These are phyloP conservation scores for Trichoderma erinaceum DNA, from an alignment of 495 filamentous ascomycete genomes.

Conservation along the genomic window DNA sequence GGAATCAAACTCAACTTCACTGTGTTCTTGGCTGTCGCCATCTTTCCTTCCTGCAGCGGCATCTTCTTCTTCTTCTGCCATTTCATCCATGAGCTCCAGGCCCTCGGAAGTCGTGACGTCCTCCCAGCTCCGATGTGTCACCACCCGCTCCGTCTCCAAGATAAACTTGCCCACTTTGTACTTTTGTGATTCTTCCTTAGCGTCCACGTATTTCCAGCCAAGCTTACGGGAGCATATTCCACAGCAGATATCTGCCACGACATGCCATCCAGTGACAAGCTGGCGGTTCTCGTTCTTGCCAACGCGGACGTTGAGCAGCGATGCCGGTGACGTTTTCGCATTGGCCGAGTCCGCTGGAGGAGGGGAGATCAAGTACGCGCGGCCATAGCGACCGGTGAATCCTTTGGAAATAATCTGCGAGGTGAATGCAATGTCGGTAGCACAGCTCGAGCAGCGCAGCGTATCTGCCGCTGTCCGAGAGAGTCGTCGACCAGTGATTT, in stretches of 20 bases:
- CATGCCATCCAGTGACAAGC: slow-evolving; percentile 72
- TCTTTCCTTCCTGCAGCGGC: slow-evolving; percentile 15
- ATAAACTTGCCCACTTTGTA: slow-evolving; percentile 98
- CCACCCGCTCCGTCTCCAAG: slow-evolving; percentile 75
- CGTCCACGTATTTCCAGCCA: slow-evolving; percentile 92
- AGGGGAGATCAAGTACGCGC: slow-evolving; percentile 77
- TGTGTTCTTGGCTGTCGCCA: slow-evolving; percentile 18
- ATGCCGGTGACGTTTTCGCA: slow-evolving; percentile 26
- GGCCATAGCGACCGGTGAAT: slow-evolving; percentile 89
- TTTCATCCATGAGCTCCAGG: slow-evolving; percentile 18
- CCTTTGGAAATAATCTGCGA: slow-evolving; percentile 84
- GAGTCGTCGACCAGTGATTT: slow-evolving; percentile 20
- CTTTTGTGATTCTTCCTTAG: slow-evolving; percentile 69
- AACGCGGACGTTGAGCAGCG: slow-evolving; percentile 42
- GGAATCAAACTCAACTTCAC: slow-evolving; percentile 68
- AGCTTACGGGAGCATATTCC: slow-evolving; percentile 56
- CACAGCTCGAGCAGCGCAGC: slow-evolving; percentile 69
- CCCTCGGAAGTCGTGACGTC: slow-evolving; percentile 30
- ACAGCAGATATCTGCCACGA: slow-evolving; percentile 52
- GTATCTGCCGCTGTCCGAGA: slow-evolving; percentile 35
- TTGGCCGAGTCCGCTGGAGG: slow-evolving; percentile 27
- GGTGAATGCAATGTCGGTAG: slow-evolving; percentile 65
- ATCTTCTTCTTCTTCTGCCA: slow-evolving; percentile 3
- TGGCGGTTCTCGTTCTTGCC: slow-evolving; percentile 57
- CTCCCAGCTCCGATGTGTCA: slow-evolving; percentile 63